Evolutionary conservation across 441 rosid species (phyloP).

Genomic region (Bocquillonia castaneifolia): DNA sequence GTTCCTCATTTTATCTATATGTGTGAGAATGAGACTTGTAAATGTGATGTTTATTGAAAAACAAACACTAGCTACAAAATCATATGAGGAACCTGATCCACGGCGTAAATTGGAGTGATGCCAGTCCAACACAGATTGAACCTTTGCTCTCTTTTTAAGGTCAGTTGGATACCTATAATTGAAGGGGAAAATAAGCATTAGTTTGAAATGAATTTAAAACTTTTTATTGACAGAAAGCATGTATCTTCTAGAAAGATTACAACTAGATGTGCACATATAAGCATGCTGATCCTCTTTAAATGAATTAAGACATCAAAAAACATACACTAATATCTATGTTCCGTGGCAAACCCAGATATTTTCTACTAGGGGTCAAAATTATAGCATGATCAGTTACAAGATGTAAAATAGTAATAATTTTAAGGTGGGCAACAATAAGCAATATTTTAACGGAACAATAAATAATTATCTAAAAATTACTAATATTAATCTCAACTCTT

Average conservation of each 20-base stretch:
- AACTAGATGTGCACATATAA: background rate
- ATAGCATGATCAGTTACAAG: too few species aligned
- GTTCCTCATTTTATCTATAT: background rate
- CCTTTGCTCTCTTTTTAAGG: conserved; percentile 65
- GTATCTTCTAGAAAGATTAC: background rate
- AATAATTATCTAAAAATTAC: too few species aligned
- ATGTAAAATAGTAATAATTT: too few species aligned
- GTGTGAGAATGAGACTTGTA: background rate
- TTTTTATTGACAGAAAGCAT: background rate
- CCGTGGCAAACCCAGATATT: background rate
- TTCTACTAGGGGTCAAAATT: too few species aligned
- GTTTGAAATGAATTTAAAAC: background rate
- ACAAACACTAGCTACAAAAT: background rate
- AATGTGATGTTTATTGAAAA: background rate
- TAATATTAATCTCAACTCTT: too few species aligned
- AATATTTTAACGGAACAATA: too few species aligned
- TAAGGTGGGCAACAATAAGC: too few species aligned
- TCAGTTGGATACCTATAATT: conserved; percentile 70
- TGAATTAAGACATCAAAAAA: background rate
- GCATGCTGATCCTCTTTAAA: background rate
- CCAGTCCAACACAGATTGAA: conserved; percentile 88
- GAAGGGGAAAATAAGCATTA: background rate
- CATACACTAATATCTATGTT: background rate
- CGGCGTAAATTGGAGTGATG: conserved; percentile 76
- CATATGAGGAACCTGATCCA: conserved; percentile 51